Percentiles rank a stretch among this genome's conserved stretches.
Evolutionary conservation across 768 basidiomycete genomes (phyloP).

Genomic region (Panaeolus cyanescens): DNA sequence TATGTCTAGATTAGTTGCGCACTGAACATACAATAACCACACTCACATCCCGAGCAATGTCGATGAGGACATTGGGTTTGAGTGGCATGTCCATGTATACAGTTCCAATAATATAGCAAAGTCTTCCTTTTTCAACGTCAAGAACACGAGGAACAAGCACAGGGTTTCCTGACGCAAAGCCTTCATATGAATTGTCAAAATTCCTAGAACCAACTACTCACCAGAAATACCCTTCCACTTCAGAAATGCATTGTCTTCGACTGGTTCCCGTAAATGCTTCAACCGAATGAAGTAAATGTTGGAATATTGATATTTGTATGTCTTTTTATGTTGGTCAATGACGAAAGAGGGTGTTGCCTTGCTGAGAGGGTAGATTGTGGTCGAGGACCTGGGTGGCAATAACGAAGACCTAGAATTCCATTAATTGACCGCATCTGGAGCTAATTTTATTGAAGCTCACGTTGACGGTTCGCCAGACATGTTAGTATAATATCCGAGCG

Average conservation of each 20-base stretch:
- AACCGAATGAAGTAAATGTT: constrained; percentile 58
- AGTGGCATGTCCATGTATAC: constrained; percentile 99
- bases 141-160: constrained; percentile 77
- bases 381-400: constrained; percentile 32
- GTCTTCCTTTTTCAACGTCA: constrained; percentile 80
- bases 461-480: constrained; percentile 20
- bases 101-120: constrained; percentile 93
- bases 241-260: constrained; percentile 39
- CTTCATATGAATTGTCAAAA: not conserved
- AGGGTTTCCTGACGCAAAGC: constrained; percentile 56
- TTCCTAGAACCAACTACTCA: constrained; percentile 16
- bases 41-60: constrained; percentile 90
- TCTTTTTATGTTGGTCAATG: constrained; percentile 42
- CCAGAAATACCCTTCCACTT: constrained; percentile 45
- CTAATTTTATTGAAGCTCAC: constrained; percentile 6
- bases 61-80: constrained; percentile 97
- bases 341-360: constrained; percentile 45
- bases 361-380: constrained; percentile 37
- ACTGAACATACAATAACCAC: constrained; percentile 2
- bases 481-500: not conserved
- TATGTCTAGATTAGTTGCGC: constrained; percentile 28
- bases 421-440: not conserved
- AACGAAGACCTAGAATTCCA: constrained; percentile 17
- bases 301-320: constrained; percentile 58
- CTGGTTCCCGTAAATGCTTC: constrained; percentile 37